phyloP scores from a whole-genome alignment of 2,329 filamentous ascomycete genomes.

The Neocatenulostroma microsporum region DNA sequence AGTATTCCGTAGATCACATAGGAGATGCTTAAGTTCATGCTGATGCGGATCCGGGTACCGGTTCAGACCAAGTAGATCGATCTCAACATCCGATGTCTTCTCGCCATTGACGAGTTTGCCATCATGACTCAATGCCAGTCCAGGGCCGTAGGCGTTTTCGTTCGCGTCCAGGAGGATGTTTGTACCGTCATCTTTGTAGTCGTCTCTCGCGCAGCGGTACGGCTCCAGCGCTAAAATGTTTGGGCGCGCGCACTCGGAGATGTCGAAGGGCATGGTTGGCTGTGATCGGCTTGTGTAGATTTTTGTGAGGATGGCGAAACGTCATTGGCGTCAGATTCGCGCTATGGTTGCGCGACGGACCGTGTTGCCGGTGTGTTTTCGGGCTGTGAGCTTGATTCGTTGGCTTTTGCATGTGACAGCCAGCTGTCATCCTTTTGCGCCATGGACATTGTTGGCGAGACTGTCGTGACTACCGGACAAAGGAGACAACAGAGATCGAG shows the following conservation, averaged over 20 bases:
- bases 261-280: constrained; percentile 36
- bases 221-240: constrained; percentile 48
- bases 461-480: too few species aligned
- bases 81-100: constrained; percentile 43
- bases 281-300: constrained; percentile 9
- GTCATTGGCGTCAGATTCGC: background rate
- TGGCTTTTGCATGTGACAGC: constrained; percentile 6
- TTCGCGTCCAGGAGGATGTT: constrained; percentile 97
- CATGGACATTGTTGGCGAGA: too few species aligned
- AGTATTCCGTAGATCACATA: constrained; percentile 82
- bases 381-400: too few species aligned
- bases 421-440: too few species aligned
- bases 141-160: constrained; percentile 91
- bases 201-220: constrained; percentile 52
- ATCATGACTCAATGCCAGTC: constrained; percentile 49
- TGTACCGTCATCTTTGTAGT: constrained; percentile 97
- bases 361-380: background rate
- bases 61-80: constrained; percentile 77
- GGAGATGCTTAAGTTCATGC: constrained; percentile 69
- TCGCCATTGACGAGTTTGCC: constrained; percentile 42
- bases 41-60: constrained; percentile 98
- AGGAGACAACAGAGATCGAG: too few species aligned
- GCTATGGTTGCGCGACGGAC: background rate
- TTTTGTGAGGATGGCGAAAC: background rate
- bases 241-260: constrained; percentile 44